Base-by-base conservation (phyloP, 352 stramenopile species). In the Phytophthora sansomeana region DNA sequence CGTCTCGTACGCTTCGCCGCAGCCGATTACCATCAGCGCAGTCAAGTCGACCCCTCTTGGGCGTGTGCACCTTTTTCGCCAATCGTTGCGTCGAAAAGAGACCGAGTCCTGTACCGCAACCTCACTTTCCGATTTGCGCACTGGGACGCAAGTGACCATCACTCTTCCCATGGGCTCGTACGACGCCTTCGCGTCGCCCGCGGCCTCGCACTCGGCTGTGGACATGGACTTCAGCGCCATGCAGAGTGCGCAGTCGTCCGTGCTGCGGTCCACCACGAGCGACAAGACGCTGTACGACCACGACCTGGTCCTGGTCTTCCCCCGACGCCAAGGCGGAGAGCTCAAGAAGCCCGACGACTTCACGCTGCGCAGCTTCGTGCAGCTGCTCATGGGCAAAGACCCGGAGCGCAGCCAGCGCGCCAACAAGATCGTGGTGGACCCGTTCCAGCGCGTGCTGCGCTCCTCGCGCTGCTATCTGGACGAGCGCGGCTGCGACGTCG, bases 291-390 rank as follows among this genome's bases (percentile, higher is more conserved):
- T 92, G 58, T 92, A 92, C 78, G 86, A 87, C 53, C 69, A 88
- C 58, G 86, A 94, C 61, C 68, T 95, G 47, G 86, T 95, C 54
- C 85, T 95, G 82, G 85, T 93, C 66, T 95, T 95, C 55, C 75
- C 84, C 11, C 74, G 75, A 5, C 84, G 83, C 41, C 62, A 86
- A 24, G 83, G 81, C 36, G 87, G 81, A 50, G 83, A 93, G 49
- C 44, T 67, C 33, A 93, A 93, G 69, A 77, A 90, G 41, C 75
- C 81, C 16, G 70, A 87, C 30, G 68, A 85, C 26, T 95, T 90
- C 52, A 88, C 87, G 21, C 29, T 87, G 44, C 57, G 72, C n/a
- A 69, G 69, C 44, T 95, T 91, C 46, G 80, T 93, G 36, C 53
- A 78, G 28, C 71, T 92, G n/a, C 62, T 95, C 42, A 77, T 83